Conservation (phyloP, 163 green algal genomes). For the Scenedesmus sp. region DNA sequence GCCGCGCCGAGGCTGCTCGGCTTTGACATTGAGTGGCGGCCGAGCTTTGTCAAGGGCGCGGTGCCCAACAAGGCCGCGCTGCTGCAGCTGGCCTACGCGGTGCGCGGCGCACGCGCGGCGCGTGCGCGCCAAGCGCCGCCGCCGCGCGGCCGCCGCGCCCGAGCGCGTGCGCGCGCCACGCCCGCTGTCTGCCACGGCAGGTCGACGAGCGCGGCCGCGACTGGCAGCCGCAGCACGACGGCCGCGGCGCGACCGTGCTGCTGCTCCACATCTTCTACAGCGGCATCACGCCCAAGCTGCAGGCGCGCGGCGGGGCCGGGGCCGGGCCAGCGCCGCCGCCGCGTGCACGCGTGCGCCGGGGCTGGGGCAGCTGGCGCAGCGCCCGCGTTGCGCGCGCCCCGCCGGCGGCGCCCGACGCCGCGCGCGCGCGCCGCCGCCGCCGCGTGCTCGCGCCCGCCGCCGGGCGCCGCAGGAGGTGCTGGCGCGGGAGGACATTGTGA, state of each 20-base stretch:
- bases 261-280: conserved; percentile 45
- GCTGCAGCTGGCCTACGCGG: conserved; percentile 21
- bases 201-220: not conserved
- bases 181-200: no score
- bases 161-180: no score
- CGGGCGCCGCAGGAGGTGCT: conserved; percentile 39
- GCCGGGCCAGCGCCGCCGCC: no score
- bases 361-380: no score
- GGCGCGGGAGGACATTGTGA: conserved; percentile 22
- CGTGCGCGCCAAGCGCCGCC: no score
- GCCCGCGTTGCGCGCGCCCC: no score
- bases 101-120: not conserved
- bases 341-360: no score
- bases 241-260: conserved; percentile 28
- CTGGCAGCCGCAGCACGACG: conserved; percentile 7
- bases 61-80: conserved; percentile 33
- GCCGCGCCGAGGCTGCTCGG: conserved; percentile 8
- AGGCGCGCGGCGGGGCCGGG: not conserved
- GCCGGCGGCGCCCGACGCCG: no score
- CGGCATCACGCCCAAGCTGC: conserved; percentile 34
- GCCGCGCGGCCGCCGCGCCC: no score
- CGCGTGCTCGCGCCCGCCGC: no score
- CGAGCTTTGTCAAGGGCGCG: not conserved
- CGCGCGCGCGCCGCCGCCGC: no score
- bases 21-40: conserved; percentile 40